Evolutionary conservation across 305 asterid genomes (phyloP).

Genomic region (Ajuga reptans): DNA sequence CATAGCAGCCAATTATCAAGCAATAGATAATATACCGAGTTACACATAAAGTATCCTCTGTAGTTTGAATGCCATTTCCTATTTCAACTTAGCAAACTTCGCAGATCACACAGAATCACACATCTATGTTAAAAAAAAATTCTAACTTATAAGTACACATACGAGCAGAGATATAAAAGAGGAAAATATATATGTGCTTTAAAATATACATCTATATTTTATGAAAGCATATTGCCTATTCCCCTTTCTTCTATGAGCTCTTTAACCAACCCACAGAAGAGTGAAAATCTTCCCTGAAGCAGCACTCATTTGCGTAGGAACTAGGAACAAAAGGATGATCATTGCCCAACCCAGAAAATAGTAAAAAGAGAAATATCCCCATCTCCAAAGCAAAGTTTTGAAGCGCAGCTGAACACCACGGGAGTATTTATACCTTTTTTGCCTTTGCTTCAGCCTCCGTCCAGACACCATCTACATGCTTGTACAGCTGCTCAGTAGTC

Average conservation of each 20-base stretch:
- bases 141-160: background rate
- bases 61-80: background rate
- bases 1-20: background rate
- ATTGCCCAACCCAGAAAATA: background rate
- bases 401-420: background rate
- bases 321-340: background rate
- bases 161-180: background rate
- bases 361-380: background rate
- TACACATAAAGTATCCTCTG: background rate
- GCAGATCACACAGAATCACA: background rate
- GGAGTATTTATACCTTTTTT: slow-evolving; percentile 48
- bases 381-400: background rate
- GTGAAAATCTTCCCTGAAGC: background rate
- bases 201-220: background rate
- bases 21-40: background rate
- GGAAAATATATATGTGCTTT: background rate
- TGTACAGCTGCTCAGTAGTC: slow-evolving; percentile 89
- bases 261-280: background rate
- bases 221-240: background rate
- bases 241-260: background rate
- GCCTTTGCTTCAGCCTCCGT: slow-evolving; percentile 84
- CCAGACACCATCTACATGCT: slow-evolving; percentile 85
- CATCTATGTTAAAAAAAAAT: too few species aligned
- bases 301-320: background rate
- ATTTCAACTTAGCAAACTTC: background rate